Evolutionary conservation across 2,329 filamentous ascomycete species (phyloP).

Genomic region (Penicillium nordicum): DNA sequence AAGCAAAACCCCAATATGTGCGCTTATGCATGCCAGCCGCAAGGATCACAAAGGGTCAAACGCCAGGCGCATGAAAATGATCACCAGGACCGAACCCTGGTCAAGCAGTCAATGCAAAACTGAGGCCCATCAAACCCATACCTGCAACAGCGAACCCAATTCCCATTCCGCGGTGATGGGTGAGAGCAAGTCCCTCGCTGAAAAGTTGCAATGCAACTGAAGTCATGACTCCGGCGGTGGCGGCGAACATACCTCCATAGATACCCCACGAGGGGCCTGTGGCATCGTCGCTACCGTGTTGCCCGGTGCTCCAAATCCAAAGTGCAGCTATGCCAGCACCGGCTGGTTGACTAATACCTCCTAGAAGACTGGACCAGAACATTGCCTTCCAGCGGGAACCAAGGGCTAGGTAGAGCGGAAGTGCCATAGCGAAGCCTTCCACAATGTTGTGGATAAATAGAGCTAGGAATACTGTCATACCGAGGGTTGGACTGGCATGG

Average conservation of each 20-base stretch:
- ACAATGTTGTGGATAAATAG: constrained; percentile 98
- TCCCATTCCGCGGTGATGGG: constrained; percentile 44
- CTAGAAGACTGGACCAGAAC: constrained; percentile 75
- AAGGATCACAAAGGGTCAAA: background rate
- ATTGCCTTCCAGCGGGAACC: constrained; percentile 77
- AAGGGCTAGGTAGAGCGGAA: constrained; percentile 89
- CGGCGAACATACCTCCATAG: constrained; percentile 69
- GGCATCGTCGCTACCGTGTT: constrained; percentile 37
- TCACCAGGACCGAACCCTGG: background rate
- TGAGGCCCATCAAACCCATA: constrained; percentile 83
- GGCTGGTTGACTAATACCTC: constrained; percentile 80
- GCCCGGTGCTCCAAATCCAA: constrained; percentile 73
- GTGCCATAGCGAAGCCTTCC: constrained; percentile 89
- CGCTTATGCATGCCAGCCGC: background rate
- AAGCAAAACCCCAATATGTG: background rate
- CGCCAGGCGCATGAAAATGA: background rate
- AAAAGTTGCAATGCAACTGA: constrained; percentile 88
- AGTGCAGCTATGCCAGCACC: constrained; percentile 79
- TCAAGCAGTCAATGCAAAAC: constrained; percentile 73
- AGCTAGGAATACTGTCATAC: constrained; percentile 89
- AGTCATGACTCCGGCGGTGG: constrained; percentile 91
- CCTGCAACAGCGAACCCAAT: constrained; percentile 47
- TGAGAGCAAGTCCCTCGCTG: constrained; percentile 77
- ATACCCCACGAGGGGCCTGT: constrained; percentile 52
- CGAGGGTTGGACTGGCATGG: constrained; percentile 84